These are phyloP conservation scores for Colletotrichum noveboracense DNA, from an alignment of 2,329 filamentous ascomycete genomes.

Conservation along the genomic window DNA sequence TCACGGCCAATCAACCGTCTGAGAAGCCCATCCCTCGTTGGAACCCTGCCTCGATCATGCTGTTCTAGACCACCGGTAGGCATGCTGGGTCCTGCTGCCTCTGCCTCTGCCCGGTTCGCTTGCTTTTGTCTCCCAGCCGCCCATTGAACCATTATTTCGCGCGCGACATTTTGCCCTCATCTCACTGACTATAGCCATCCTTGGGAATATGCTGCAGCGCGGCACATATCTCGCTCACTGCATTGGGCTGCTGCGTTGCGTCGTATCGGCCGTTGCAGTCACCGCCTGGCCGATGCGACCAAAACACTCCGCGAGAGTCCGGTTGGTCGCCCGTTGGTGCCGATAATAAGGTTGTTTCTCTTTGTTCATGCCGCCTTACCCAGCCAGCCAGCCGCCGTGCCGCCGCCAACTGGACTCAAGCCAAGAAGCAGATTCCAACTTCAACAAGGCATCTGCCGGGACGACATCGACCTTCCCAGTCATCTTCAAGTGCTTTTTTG, in stretches of 20 bases:
- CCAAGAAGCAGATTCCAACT: neutral
- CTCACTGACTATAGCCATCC: neutral
- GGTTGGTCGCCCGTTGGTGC: neutral
- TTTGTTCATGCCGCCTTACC: neutral
- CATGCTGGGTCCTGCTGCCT: neutral
- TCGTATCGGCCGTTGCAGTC: neutral
- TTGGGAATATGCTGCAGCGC: neutral
- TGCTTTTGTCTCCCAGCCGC: neutral
- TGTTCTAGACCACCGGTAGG: constrained; percentile 7
- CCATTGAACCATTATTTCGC: neutral
- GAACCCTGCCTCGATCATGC: neutral
- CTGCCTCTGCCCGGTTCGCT: neutral
- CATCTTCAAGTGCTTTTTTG: neutral
- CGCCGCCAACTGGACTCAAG: neutral
- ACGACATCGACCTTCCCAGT: neutral
- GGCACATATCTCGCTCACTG: neutral
- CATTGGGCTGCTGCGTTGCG: neutral
- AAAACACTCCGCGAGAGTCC: neutral
- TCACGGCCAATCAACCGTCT: neutral
- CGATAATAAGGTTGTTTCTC: constrained; percentile 1
- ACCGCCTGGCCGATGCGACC: neutral
- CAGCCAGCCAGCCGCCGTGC: neutral
- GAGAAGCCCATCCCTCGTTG: constrained; percentile 1
- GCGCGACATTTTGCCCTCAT: neutral
- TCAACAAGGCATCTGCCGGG: neutral